These are phyloP conservation scores for Dothidotthia symphoricarpi DNA, from an alignment of 2,329 filamentous ascomycete genomes.

Conservation along the genomic window DNA sequence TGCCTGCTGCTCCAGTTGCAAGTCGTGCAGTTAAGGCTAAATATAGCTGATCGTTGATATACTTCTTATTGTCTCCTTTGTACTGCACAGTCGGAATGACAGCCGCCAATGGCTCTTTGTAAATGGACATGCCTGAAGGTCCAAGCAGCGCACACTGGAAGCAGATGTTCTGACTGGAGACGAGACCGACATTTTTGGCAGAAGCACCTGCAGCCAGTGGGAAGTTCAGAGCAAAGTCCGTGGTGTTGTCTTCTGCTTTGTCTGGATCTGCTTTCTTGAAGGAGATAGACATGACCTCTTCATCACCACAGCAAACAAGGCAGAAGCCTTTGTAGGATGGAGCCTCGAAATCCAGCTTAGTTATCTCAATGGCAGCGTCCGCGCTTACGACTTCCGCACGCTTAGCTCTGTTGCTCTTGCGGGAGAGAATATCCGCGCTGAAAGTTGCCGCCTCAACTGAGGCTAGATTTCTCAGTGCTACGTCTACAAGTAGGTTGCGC, in stretches of 20 bases:
- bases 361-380: slow-evolving; percentile 13
- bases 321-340: slow-evolving; percentile 30
- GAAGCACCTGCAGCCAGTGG: slow-evolving; percentile 33
- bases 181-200: slow-evolving; percentile 21
- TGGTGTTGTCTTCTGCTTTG: slow-evolving; percentile 29
- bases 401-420: slow-evolving; percentile 34
- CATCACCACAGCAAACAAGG: slow-evolving; percentile 33
- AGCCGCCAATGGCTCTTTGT: slow-evolving; percentile 29
- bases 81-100: slow-evolving; percentile 32
- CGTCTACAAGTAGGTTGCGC: slow-evolving; percentile 31
- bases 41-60: slow-evolving; percentile 37
- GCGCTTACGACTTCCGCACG: slow-evolving; percentile 25
- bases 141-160: slow-evolving; percentile 36
- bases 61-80: slow-evolving; percentile 31
- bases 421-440: slow-evolving; percentile 34
- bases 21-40: slow-evolving; percentile 32
- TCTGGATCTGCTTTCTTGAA: slow-evolving; percentile 26
- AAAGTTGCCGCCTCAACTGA: slow-evolving; percentile 29
- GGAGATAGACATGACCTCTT: slow-evolving; percentile 37
- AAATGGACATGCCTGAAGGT: slow-evolving; percentile 27
- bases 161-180: slow-evolving; percentile 37
- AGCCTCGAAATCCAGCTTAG: slow-evolving; percentile 26
- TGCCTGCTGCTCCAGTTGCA: slow-evolving; percentile 28
- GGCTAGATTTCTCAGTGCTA: slow-evolving; percentile 26
- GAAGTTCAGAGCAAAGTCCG: slow-evolving; percentile 37